Evolutionary conservation across 495 filamentous ascomycete species (phyloP).

Genomic region (Lophiostoma macrostomum): DNA sequence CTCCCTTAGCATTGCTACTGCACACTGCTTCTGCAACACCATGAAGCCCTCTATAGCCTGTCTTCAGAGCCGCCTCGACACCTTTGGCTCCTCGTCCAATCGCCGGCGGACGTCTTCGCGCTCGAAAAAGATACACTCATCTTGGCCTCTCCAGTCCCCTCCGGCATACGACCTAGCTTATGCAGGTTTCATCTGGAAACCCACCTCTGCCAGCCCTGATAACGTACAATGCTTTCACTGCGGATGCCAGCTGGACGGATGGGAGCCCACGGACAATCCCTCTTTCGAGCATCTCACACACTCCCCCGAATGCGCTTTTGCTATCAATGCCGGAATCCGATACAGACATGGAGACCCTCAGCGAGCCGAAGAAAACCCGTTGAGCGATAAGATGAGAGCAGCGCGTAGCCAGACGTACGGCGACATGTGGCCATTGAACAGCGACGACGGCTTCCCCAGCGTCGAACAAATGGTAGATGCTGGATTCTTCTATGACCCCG

Average conservation of each 20-base stretch:
- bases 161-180: slow-evolving; percentile 74
- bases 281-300: slow-evolving; percentile 80
- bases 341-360: slow-evolving; percentile 59
- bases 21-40: slow-evolving; percentile 32
- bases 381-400: slow-evolving; percentile 61
- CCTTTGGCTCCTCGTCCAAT: slow-evolving; percentile 61
- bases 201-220: slow-evolving; percentile 68
- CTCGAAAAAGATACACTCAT: slow-evolving; percentile 58
- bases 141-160: slow-evolving; percentile 72
- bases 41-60: slow-evolving; percentile 52
- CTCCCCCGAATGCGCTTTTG: slow-evolving; percentile 80
- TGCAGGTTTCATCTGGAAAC: slow-evolving; percentile 88
- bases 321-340: slow-evolving; percentile 71
- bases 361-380: slow-evolving; percentile 65
- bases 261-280: slow-evolving; percentile 81
- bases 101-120: slow-evolving; percentile 57
- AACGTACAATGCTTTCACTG: slow-evolving; percentile 90
- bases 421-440: slow-evolving; percentile 80
- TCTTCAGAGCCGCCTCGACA: slow-evolving; percentile 60
- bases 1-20: background rate
- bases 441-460: slow-evolving; percentile 64
- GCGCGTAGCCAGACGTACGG: slow-evolving; percentile 79
- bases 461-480: slow-evolving; percentile 62
- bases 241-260: slow-evolving; percentile 73
- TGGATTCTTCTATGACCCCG: slow-evolving; percentile 91